Base-by-base conservation (phyloP, 2,329 filamentous ascomycete genomes). In the Metarhizium album region DNA sequence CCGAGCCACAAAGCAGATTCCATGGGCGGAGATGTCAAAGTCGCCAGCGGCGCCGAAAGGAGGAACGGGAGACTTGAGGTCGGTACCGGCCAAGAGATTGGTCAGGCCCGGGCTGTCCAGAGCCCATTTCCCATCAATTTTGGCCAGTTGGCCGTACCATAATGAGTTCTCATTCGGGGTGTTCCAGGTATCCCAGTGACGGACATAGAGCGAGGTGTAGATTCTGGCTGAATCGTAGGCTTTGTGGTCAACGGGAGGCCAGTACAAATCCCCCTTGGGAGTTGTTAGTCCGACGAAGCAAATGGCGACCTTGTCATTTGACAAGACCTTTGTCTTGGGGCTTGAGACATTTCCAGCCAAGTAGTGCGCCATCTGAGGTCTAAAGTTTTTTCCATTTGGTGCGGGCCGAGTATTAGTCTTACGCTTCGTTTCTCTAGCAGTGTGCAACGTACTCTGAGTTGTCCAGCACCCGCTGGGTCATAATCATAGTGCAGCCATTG, bases 101-200 rank as follows among this genome's bases (percentile, higher is more conserved):
- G 70, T 73, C 43, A 88, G 67, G 1, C 72, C 69, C 1, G 66
- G 62, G 2, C 63, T 58, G 43, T 70, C 67, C 16, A 80, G 66
- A 24, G 59, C 62, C 62, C 70, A 78, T 51, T 60, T 62, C 14
- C 57, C 66, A 14, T 65, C 64, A 35, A 62, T 67, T 61, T 70
- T 71, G 56, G 66, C 70, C 46, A 93, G 64, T 4, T 77, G 76
- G 31, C 83, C 83, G 29, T 87, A 86, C 75, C 84, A 93, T 27
- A 95, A 74, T 2, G 84, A 78, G 59, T 83, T 84, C 54, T 77
- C 80, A 59, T 87, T 83, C 45, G 82, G 76, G 1, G 78, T 81
- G 24, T 82, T 72, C 68, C 84, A 94, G n/a, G 76, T 67, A 63
- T 94, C 87, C 88, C 88, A 94, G 61, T 94, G 87, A 14, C 88